These are phyloP conservation scores for Imleria badia DNA, from an alignment of 768 basidiomycete genomes.

Conservation along the genomic window DNA sequence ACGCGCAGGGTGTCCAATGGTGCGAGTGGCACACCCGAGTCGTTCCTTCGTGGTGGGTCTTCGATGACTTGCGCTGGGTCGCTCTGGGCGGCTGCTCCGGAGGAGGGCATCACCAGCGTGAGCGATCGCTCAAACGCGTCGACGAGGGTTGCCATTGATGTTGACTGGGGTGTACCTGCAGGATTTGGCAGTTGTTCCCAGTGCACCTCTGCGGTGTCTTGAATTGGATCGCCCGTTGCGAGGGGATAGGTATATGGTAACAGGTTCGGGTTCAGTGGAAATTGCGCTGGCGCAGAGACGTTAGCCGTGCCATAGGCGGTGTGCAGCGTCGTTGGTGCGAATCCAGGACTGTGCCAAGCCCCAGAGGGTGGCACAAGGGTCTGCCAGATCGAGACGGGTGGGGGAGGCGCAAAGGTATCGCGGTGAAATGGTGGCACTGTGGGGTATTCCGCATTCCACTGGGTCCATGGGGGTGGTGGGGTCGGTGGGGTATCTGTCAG, in stretches of 20 bases:
- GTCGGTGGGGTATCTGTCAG: background rate
- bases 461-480: background rate
- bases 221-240: background rate
- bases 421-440: background rate
- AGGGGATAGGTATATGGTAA: background rate
- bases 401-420: background rate
- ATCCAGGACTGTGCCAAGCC: background rate
- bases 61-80: background rate
- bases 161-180: background rate
- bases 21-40: background rate
- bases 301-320: too few relatives aligned
- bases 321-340: background rate
- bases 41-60: background rate
- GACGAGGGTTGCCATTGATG: slow-evolving; percentile 2
- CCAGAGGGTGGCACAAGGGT: background rate
- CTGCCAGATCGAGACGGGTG: background rate
- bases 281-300: background rate
- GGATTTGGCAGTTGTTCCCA: background rate
- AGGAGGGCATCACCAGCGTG: background rate
- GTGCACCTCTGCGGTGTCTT: background rate
- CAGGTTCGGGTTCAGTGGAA: background rate
- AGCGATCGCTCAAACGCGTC: slow-evolving; percentile 10
- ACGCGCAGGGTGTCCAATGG: background rate
- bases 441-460: background rate
- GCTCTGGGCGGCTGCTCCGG: background rate